Percentiles rank a stretch among this genome's conserved stretches.
Evolutionary conservation across 805 yeast species (phyloP).

Genomic region (Metschnikowia peoriensis): DNA sequence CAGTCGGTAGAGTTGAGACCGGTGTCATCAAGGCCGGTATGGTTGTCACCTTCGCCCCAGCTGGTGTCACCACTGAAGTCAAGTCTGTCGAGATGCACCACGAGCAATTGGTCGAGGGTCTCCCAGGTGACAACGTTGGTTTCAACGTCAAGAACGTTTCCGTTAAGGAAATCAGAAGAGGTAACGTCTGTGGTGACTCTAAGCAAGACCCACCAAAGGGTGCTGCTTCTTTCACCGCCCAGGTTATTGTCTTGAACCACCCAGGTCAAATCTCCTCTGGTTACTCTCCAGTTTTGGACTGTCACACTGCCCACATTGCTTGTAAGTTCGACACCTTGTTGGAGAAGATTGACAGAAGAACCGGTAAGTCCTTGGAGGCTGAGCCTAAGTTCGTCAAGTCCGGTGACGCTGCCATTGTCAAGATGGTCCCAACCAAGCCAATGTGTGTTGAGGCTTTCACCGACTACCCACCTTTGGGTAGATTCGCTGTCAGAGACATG

Average conservation of each 20-base stretch:
- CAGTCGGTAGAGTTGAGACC: constrained; percentile 93
- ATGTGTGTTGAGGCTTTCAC: constrained; percentile 46
- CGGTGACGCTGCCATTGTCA: constrained; percentile 41
- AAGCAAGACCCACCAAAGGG: constrained; percentile 86
- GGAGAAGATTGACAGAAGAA: constrained; percentile 84
- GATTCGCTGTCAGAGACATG: constrained; percentile 91
- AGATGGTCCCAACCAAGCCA: constrained; percentile 44
- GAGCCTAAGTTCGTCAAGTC: constrained; percentile 37
- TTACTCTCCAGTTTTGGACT: constrained; percentile 87
- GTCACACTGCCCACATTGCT: constrained; percentile 93
- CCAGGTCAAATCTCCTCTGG: constrained; percentile 91
- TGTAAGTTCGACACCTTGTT: constrained; percentile 79
- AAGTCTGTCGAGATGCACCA: constrained; percentile 90
- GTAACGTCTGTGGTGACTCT: constrained; percentile 91
- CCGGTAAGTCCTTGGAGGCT: constrained; percentile 36
- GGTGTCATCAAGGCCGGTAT: constrained; percentile 90
- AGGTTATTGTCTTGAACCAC: constrained; percentile 85
- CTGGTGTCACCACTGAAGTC: constrained; percentile 86
- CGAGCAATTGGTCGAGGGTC: constrained; percentile 74
- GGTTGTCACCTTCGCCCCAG: constrained; percentile 87
- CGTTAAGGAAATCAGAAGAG: constrained; percentile 86
- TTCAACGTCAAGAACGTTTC: constrained; percentile 90
- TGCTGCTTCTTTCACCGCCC: constrained; percentile 76
- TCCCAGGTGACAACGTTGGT: constrained; percentile 91
- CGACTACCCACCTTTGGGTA: constrained; percentile 46